Evolutionary conservation across 2,329 filamentous ascomycete genomes (phyloP).

Genomic region (Pseudogymnoascus sp.): DNA sequence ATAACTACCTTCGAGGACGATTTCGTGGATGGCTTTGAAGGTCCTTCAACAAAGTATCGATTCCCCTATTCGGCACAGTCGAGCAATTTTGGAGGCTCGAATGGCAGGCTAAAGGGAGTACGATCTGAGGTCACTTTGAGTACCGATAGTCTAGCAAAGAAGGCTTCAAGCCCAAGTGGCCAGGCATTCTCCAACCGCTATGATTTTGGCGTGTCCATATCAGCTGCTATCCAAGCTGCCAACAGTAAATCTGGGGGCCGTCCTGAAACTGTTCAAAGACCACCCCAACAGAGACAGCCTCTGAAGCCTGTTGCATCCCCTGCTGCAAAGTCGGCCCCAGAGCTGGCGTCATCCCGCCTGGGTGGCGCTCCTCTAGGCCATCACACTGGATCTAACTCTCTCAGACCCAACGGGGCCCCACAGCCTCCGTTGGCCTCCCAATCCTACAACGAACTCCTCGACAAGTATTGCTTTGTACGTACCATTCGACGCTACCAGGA

Average conservation of each 20-base stretch:
- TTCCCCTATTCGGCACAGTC: conserved; percentile 13
- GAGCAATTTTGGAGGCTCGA: conserved; percentile 21
- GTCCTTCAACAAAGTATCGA: conserved; percentile 33
- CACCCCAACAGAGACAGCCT: conserved; percentile 18
- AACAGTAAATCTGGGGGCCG: conserved; percentile 54
- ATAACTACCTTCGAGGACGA: conserved; percentile 57
- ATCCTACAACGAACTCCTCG: conserved; percentile 92
- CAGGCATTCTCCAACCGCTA: conserved; percentile 88
- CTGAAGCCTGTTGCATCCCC: conserved; percentile 16
- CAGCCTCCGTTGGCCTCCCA: conserved; percentile 71
- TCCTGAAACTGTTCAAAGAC: conserved; percentile 43
- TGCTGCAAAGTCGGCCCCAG: not conserved
- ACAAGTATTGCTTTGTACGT: conserved; percentile 99
- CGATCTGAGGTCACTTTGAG: conserved; percentile 52
- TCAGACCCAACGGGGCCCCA: conserved; percentile 35
- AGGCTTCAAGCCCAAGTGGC: conserved; percentile 48
- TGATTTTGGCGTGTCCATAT: conserved; percentile 89
- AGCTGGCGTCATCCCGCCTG: not conserved
- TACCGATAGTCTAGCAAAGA: conserved; percentile 29
- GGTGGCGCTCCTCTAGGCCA: not conserved
- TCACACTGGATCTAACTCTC: not conserved
- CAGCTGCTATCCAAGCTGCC: conserved; percentile 68
- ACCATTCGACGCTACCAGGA: conserved; percentile 33
- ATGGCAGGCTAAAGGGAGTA: conserved; percentile 60
- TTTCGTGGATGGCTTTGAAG: conserved; percentile 51